Base-by-base conservation (phyloP, 768 basidiomycete genomes). In the Aureoboletus auriporus region DNA sequence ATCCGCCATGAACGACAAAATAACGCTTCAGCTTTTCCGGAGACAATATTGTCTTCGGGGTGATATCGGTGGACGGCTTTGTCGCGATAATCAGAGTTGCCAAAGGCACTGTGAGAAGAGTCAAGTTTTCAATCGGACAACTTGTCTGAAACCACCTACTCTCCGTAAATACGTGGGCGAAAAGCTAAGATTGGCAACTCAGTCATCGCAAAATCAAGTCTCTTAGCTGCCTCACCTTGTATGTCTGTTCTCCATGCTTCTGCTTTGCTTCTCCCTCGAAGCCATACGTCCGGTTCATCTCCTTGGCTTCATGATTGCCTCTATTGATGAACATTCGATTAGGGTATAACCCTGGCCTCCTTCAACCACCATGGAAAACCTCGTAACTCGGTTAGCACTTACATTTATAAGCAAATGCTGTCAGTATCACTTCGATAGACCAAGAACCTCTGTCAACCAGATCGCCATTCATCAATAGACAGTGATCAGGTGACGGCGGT, bases 391-490 rank as follows among this genome's bases (percentile, higher is more conserved):
- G 37, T 36, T 14, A 27, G 42, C 8, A 50, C 84, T 61, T 56
- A 86, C 90, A 98, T 76, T 99, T 99, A 70, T 87, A 96, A 10
- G 94, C 90, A 62, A 99, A 91, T 5, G 94, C 86, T 13, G 89
- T 84, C 52, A 98, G 71, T 50, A 94, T 93, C 49, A 98, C 90
- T 68, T 93, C 93, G 48, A 91, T 84, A 10, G 88, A 90, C 90
- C 91, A 93, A 26, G 88, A 90, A n/a, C 94, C 94, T 52, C 95
- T 83, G 67, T 99, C 95, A 33, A 99, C 95, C 40, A 98, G 84
- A 73, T 99, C 95, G 9, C 93, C 90, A 64, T 92, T 93, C 85
- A 93, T 93, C 43, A 94, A 69, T 41, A 93, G 65, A 57, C 84
- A 85, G 56, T 97, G 95, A n/a, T 80, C 83, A 47, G 89, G 79